Base-by-base conservation (phyloP, 495 filamentous ascomycete species). In the Aspergillus indologenus region DNA sequence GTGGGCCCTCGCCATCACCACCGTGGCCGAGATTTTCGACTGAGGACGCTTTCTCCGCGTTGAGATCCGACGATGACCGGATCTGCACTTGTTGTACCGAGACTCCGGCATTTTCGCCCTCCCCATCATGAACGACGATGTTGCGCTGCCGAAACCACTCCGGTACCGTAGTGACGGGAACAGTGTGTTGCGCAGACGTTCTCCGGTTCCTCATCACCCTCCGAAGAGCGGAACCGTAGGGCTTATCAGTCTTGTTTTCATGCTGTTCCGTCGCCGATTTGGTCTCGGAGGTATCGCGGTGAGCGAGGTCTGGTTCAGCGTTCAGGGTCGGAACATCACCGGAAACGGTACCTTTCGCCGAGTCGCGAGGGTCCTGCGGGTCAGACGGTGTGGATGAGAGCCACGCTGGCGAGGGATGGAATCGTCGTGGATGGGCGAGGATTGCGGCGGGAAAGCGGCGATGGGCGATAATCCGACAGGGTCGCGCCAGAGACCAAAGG, bases 391-490 rank as follows among this genome's bases (percentile, higher is more conserved):
- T 60, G n/a, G 70, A 66, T 18, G 73, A 74, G 9, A 65, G 69
- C 61, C 69, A 71, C 63, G 44, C 61, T 59, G 62, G 64, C 26
- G 76, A 78, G 15, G 68, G 55, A 55, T 78, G 75, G 53, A 78
- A 76, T 18, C 60, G 69, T 45, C 75, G 75, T 48, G 70, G 68
- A 40, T 62, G 50, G 19, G 63, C 56, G 23, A 62, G 45, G 48
- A 67, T 43, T 19, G 61, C 59, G 40, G 65, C 67, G 54, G 74
- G 68, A 71, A 72, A 76, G 26, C 75, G 75, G 55, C 76, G 75
- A 61, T 66, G 75, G 51, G 75, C 74, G 58, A 78, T 65, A 47
- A 79, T 69, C 56, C 75, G 75, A 66, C 76, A 77, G 52, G 76
- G 75, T 62, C 71, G 75, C 57, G 67, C 71, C 53, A 72, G 50